Evolutionary conservation across 2,329 filamentous ascomycete species (phyloP).

Genomic region (Clonostachys solani): DNA sequence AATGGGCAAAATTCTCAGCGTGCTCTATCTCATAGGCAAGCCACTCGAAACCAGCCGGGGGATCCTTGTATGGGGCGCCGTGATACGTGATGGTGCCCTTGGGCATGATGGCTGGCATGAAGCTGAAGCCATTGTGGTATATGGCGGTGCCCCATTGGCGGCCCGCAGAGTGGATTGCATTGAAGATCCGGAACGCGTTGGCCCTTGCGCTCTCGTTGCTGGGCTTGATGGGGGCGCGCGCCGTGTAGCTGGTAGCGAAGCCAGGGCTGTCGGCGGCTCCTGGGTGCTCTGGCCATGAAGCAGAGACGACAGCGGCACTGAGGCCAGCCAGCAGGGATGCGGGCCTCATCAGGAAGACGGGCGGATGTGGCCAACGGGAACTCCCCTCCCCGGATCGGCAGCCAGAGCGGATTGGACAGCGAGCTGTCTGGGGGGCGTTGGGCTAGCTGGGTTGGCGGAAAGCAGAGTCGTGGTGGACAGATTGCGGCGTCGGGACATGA

Average conservation of each 20-base stretch:
- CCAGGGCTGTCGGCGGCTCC: no score
- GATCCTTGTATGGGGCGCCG: constrained; percentile 40
- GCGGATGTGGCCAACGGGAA: no score
- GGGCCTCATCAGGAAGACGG: no score
- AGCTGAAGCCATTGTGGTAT: constrained; percentile 72
- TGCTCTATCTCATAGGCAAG: constrained; percentile 76
- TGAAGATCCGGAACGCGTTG: constrained; percentile 67
- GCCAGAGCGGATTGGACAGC: no score
- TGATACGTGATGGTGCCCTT: constrained; percentile 65
- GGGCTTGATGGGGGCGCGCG: constrained; percentile 20
- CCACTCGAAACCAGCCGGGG: constrained; percentile 59
- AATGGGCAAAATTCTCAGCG: constrained; percentile 57
- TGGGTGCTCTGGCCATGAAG: no score
- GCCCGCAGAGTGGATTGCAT: constrained; percentile 66
- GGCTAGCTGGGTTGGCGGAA: no score
- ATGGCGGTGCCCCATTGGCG: constrained; percentile 71
- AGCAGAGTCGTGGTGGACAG: no score
- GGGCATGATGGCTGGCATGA: constrained; percentile 63
- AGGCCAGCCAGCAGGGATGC: no score
- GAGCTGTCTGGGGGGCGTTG: no score
- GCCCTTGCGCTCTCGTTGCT: constrained; percentile 28
- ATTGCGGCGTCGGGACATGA: no score
- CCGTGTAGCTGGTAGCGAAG: not conserved
- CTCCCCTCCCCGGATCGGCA: no score
- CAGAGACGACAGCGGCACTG: no score